These are phyloP conservation scores for Candida krabiensis DNA, from an alignment of 805 yeast genomes.

Conservation along the genomic window DNA sequence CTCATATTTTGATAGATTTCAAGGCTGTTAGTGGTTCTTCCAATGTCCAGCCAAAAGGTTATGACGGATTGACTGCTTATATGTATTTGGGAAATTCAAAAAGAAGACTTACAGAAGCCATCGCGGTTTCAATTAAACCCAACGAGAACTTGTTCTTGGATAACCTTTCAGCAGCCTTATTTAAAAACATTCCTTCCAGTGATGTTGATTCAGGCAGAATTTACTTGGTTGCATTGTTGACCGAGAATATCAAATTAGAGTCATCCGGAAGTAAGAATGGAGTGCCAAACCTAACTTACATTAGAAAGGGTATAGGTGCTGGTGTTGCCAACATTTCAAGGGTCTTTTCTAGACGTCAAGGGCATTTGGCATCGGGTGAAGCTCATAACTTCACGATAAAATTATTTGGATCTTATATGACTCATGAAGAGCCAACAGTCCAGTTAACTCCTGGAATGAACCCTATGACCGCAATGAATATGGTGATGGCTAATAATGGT, in stretches of 20 bases:
- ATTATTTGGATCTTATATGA: constrained; percentile 68
- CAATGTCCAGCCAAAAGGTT: constrained; percentile 61
- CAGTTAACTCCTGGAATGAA: constrained; percentile 32
- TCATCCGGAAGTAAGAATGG: constrained; percentile 11
- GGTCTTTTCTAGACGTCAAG: constrained; percentile 65
- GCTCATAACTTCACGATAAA: constrained; percentile 71
- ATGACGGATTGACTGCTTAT: constrained; percentile 69
- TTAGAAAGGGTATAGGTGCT: constrained; percentile 81
- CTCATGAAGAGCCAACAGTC: constrained; percentile 33
- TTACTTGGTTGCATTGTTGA: constrained; percentile 72
- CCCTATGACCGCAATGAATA: constrained; percentile 36
- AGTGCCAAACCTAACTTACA: constrained; percentile 32
- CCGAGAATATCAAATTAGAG: constrained; percentile 62
- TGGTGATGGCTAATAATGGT: constrained; percentile 55
- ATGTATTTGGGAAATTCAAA: constrained; percentile 66
- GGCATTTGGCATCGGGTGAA: constrained; percentile 58
- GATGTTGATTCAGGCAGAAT: constrained; percentile 61
- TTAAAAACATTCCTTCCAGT: constrained; percentile 69
- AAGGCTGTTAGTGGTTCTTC: constrained; percentile 65
- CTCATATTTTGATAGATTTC: constrained; percentile 76
- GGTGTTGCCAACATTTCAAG: constrained; percentile 87
- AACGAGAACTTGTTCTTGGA: constrained; percentile 60
- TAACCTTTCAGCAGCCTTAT: constrained; percentile 75
- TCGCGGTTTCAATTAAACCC: constrained; percentile 62
- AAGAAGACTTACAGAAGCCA: constrained; percentile 74